Base-by-base conservation (phyloP, 805 yeast genomes). In the Yarrowia deformans region DNA sequence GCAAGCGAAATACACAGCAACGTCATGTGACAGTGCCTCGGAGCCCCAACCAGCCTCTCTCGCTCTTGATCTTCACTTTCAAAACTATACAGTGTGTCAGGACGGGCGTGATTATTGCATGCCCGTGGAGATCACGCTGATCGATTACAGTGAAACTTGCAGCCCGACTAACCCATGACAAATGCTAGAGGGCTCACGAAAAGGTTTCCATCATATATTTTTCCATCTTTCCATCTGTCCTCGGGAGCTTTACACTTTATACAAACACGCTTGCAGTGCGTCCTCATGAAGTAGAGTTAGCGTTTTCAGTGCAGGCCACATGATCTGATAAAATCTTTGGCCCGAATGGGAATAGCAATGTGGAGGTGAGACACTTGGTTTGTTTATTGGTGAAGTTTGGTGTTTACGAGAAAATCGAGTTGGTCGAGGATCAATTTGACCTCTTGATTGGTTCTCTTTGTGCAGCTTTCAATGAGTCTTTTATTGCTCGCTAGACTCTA, bases 241-340 rank as follows among this genome's bases (percentile, higher is more conserved):
- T 52, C 56, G 56, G n/a, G 42, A 23, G 9, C 14, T 32, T 32
- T 49, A 32, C 37, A 34, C 39, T 49, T 49, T 39, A 49, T 32
- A 18, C 29, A 8, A 35, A 35, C 16, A 54, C n/a, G 13, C 16
- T 54, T 54, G 39, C 19, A 50, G 10, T 34, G 46, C 46, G 10
- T 43, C 4, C 40, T 2, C 14, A n/a, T 34, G 19, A 4, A 32
- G 39, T 16, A 48, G 10, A 18, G 14, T 13, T 49, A 32, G 55
- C 55, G 8, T 49, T 49, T 49, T 16, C 4, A 4, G 13, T 54
- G 58, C 58, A 52, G 43, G 40, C 43, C 37, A 37, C 58, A 54
- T 54, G 58, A 54, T 54, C 58, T 54, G 58, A 54, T 54, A 54
- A 54, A 37, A 54, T 29, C 13, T 8, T 8, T 23, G 5, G 50